These are phyloP conservation scores for Diaporthe sp. DNA, from an alignment of 2,329 filamentous ascomycete species.

Conservation along the genomic window DNA sequence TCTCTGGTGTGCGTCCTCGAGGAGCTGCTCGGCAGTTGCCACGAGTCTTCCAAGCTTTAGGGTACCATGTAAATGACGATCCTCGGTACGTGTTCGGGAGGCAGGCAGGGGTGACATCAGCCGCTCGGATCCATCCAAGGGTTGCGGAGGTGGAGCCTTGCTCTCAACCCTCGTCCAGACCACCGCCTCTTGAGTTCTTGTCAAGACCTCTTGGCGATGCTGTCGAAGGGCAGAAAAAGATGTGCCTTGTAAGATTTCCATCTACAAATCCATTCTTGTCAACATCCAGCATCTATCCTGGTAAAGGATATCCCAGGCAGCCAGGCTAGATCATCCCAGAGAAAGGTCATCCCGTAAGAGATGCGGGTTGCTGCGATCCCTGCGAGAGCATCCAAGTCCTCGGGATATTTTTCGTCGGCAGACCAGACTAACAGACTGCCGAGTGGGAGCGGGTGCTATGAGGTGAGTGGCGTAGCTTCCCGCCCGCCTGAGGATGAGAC, in stretches of 20 bases:
- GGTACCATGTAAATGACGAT: constrained; percentile 7
- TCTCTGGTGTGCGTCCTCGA: not conserved
- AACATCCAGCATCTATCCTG: not conserved
- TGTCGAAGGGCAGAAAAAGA: not conserved
- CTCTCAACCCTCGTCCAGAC: not conserved
- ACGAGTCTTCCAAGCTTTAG: constrained; percentile 1
- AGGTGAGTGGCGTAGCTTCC: constrained; percentile 27
- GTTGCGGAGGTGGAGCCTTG: not conserved
- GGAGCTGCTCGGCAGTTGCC: not conserved
- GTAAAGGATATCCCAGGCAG: not conserved
- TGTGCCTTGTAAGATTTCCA: not conserved
- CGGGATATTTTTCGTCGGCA: not conserved
- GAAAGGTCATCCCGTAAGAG: no score
- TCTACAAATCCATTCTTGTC: not conserved
- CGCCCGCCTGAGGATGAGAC: constrained; percentile 12
- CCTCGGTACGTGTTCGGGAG: constrained; percentile 11
- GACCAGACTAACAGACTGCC: not conserved
- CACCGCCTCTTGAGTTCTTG: not conserved
- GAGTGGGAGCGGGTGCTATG: constrained; percentile 23
- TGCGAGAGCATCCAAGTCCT: not conserved
- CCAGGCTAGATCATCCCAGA: not conserved
- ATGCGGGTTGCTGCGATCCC: not conserved
- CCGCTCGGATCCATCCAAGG: not conserved
- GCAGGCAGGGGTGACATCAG: constrained; percentile 19
- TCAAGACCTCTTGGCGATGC: not conserved